A percentile compares a stretch with the other conserved stretches of the same genome.
Evolutionary conservation across 2,329 filamentous ascomycete species (phyloP).

Genomic region (Elsinoe fawcettii): DNA sequence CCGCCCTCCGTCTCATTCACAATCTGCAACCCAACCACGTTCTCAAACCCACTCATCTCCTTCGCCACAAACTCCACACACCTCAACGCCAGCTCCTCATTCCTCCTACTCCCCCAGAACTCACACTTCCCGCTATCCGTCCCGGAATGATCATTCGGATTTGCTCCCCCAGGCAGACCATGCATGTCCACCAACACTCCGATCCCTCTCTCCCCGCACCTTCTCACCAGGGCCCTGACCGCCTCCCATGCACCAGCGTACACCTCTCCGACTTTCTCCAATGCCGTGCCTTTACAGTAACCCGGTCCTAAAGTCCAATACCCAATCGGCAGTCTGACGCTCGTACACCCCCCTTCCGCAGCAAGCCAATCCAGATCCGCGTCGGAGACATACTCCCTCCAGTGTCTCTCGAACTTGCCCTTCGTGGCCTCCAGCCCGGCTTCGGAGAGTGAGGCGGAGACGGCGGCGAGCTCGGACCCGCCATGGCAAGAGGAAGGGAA

Average conservation of each 20-base stretch:
- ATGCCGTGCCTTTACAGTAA: constrained; percentile 46
- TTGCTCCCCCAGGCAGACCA: constrained; percentile 51
- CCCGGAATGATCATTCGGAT: constrained; percentile 49
- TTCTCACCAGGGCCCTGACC: constrained; percentile 41
- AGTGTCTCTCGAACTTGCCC: constrained; percentile 47
- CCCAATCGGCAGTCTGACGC: constrained; percentile 53
- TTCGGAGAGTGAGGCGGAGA: constrained; percentile 40
- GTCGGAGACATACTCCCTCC: constrained; percentile 44
- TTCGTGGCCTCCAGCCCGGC: constrained; percentile 43
- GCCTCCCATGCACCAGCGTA: constrained; percentile 48
- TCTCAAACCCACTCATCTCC: constrained; percentile 38
- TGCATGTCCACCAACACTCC: constrained; percentile 53
- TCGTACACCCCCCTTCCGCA: constrained; percentile 47
- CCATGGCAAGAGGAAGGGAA: constrained; percentile 39
- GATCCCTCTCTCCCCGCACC: constrained; percentile 43
- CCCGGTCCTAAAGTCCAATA: constrained; percentile 49
- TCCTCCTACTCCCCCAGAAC: constrained; percentile 41
- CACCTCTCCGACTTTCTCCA: constrained; percentile 41
- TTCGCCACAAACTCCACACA: constrained; percentile 45
- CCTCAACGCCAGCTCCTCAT: constrained; percentile 41
- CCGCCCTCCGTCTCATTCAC: constrained; percentile 49
- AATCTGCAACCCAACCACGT: constrained; percentile 50
- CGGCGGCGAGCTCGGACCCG: constrained; percentile 47
- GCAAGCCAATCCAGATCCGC: constrained; percentile 47
- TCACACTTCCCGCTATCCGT: constrained; percentile 45